Percentiles rank a stretch among this genome's conserved stretches.
Conservation (phyloP, 345 rosid species). For the Syzygium jambos region DNA sequence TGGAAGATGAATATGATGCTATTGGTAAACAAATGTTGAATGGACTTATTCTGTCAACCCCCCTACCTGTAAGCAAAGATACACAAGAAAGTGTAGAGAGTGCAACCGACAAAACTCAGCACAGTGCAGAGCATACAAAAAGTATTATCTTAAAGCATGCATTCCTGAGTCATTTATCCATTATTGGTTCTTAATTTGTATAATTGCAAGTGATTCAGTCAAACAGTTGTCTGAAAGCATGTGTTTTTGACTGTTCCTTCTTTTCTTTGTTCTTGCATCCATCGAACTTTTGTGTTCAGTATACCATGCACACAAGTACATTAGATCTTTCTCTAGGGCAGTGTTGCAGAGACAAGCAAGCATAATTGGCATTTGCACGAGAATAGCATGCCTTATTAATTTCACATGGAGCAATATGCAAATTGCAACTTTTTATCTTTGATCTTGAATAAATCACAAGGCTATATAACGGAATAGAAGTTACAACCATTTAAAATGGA, state of each 20-base stretch:
- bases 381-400: too few relatives aligned
- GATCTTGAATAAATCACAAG: background rate
- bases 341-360: too few relatives aligned
- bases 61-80: constrained; percentile 36
- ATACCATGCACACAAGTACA: too few relatives aligned
- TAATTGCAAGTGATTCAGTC: too few relatives aligned
- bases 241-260: too few relatives aligned
- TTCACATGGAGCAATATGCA: background rate
- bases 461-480: background rate
- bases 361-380: too few relatives aligned
- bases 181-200: background rate
- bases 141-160: too few relatives aligned
- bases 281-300: too few relatives aligned
- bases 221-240: too few relatives aligned
- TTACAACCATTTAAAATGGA: background rate
- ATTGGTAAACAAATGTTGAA: background rate
- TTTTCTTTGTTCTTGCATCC: too few relatives aligned
- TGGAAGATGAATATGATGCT: constrained; percentile 74
- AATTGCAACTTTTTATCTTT: background rate
- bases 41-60: background rate
- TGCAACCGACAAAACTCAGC: background rate
- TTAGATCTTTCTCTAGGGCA: too few relatives aligned
- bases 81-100: constrained; percentile 26
- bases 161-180: too few relatives aligned
- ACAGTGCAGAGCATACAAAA: background rate